Base-by-base conservation (phyloP, 2,329 filamentous ascomycete genomes). In the Ascocoryne sarcoides region DNA sequence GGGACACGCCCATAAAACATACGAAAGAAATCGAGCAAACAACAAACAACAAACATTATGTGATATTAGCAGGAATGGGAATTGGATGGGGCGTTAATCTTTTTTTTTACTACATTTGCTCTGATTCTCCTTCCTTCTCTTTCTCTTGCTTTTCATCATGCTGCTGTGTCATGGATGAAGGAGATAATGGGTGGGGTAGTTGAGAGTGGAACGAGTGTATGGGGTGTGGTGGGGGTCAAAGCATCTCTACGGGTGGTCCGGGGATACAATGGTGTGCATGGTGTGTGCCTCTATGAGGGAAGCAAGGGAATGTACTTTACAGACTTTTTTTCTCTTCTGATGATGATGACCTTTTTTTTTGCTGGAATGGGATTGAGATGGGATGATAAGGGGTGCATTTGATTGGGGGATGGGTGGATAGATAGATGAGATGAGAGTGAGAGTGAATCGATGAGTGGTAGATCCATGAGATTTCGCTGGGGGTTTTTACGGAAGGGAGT, bases 31-130 rank as follows among this genome's bases (percentile, higher is more conserved):
- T n/a, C n/a, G n/a, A n/a, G n/a, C n/a, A n/a, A n/a, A n/a, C n/a
- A n/a, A n/a, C n/a, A n/a, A n/a, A n/a, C n/a, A n/a, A n/a, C n/a
- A 44, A 40, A 48, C 39, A 39, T 44, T 31, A 42, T 54, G 50
- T 51, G 44, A 47, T 49, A 50, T 47, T 51, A 52, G 47, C 49
- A 47, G 37, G n/a, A n/a, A n/a, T n/a, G n/a, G n/a, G n/a, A n/a
- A n/a, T n/a, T n/a, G n/a, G n/a, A n/a, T n/a, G n/a, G n/a, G 48
- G 52, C 48, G 45, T 49, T 48, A 21, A 26, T 37, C 17, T 28
- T 17, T 39, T 38, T 37, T 39, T 32, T 32, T n/a, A 16, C 18
- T 32, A 32, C 30, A 32, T 32, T 28, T 32, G 18, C 30, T 15
- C n/a, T 17, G 18, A 10, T 8, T 7, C n/a, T 16, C 30, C 7